Evolutionary conservation across 2,329 filamentous ascomycete species (phyloP), one percentile per base, ranked within the genome.

Genomic region (Lecanicillium sp.): DNA sequence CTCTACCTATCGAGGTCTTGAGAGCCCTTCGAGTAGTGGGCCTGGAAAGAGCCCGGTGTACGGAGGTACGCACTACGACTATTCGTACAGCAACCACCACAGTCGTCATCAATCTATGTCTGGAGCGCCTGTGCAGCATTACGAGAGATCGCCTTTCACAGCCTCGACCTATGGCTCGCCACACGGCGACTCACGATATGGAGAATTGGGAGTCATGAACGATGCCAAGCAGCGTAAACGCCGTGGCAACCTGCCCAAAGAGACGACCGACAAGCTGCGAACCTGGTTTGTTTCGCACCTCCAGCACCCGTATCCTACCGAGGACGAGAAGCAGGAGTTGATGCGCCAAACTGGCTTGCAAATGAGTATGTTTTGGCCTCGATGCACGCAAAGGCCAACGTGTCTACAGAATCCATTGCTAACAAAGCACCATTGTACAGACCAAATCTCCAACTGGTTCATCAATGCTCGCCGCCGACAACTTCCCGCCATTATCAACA

Each of bases 171-270:
- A 70, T 38, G 54, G 54, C 15, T 51, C 57, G 2, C 60, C 59
- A 15, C 67, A 64, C 37, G 62, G 59, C 13, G 64, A 63, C 43
- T 57, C 63, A 46, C 61, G 63, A 11, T 62, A 62, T 16, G 57
- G 57, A 13, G 63, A 69, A 4, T 56, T 58, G 46, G 57, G 56
- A 7, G 48, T 61, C 38, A 56, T 54, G 14, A 60, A 55, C 3
- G 71, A 74, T 41, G 62, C 53, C 42, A 75, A 72, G 55, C 69
- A 69, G 47, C 64, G 75, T 22, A 80, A 78, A 56, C 71, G 87
- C 37, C 73, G 88, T 29, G 88, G 88, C 2, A 95, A 95, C 53
- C 68, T 95, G 3, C 88, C 88, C n/a, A 94, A 94, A 55, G 83
- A 88, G 39, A 85, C 86, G 0, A 95, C 87, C 0, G 84, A 89